These are phyloP conservation scores for Globisporangium carolinianum DNA, from an alignment of 352 stramenopile species.

Conservation along the genomic window DNA sequence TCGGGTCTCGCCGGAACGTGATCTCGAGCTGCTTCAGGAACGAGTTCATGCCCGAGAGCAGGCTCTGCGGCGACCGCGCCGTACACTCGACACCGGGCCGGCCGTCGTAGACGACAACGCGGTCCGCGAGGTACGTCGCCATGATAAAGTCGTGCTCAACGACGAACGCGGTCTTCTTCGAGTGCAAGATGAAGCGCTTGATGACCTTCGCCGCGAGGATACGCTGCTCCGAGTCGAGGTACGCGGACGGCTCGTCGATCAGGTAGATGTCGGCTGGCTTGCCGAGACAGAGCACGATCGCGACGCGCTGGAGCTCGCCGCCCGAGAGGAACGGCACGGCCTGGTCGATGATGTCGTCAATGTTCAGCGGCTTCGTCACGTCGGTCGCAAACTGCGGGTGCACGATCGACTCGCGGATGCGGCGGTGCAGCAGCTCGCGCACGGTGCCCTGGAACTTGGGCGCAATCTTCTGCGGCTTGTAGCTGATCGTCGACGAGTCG, in stretches of 20 bases:
- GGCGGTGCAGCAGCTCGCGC: constrained; percentile 96
- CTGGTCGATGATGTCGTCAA: constrained; percentile 99
- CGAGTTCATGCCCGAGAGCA: constrained; percentile 98
- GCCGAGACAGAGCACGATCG: constrained; percentile 96
- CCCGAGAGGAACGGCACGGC: constrained; percentile 97
- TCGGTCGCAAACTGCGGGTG: constrained; percentile 99
- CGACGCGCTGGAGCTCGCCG: constrained; percentile 98
- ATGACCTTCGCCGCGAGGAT: constrained; percentile 99
- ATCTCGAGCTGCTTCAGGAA: constrained; percentile 99
- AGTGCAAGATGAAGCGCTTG: constrained; percentile 99
- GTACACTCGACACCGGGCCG: constrained; percentile 96
- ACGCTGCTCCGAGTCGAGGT: constrained; percentile 99
- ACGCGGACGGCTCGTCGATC: constrained; percentile 99
- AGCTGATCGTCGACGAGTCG: constrained; percentile 86
- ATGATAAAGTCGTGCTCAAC: constrained; percentile 99
- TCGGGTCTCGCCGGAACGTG: constrained; percentile 98
- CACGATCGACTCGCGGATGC: constrained; percentile 95
- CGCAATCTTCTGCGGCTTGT: constrained; percentile 99
- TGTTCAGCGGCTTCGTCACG: constrained; percentile 97
- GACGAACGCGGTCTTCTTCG: constrained; percentile 99
- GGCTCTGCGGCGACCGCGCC: constrained; percentile 90
- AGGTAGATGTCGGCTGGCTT: constrained; percentile 99
- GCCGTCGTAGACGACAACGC: constrained; percentile 95
- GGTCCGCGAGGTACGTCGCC: constrained; percentile 98
- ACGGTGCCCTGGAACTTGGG: constrained; percentile 94